phyloP scores from a whole-genome alignment of 2,329 filamentous ascomycete genomes.

The Xylariaceae sp. region DNA sequence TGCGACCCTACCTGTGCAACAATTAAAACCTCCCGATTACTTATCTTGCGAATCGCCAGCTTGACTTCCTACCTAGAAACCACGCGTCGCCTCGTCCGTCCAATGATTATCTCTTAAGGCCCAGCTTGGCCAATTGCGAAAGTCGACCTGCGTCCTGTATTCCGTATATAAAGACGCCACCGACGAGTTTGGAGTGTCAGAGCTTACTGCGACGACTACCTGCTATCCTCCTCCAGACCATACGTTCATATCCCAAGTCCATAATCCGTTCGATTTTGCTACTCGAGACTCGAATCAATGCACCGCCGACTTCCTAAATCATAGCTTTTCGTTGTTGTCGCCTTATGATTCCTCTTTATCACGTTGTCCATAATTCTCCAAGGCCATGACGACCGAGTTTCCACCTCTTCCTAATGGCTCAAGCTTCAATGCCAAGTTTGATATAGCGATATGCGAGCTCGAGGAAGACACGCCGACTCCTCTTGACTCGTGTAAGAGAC shows the following conservation, averaged over 20 bases:
- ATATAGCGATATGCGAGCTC: constrained; percentile 14
- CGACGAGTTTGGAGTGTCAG: not conserved
- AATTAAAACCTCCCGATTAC: not conserved
- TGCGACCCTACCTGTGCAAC: not conserved
- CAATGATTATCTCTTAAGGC: not conserved
- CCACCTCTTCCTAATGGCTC: constrained; percentile 30
- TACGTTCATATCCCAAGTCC: not conserved
- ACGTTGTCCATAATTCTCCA: constrained; percentile 20
- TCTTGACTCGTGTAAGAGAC: constrained; percentile 1
- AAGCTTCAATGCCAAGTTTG: constrained; percentile 24
- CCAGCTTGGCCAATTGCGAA: not conserved
- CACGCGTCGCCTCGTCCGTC: not conserved
- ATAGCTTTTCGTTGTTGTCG: constrained; percentile 3
- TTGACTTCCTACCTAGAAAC: not conserved
- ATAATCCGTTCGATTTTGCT: not conserved
- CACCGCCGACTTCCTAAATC: constrained; percentile 14
- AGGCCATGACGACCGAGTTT: constrained; percentile 33
- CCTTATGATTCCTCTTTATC: constrained; percentile 5
- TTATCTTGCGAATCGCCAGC: not conserved
- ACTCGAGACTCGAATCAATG: constrained; percentile 21
- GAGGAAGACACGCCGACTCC: constrained; percentile 1
- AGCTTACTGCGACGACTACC: not conserved
- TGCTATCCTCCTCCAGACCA: not conserved
- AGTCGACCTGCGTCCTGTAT: not conserved
- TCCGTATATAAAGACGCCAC: not conserved